Evolutionary conservation across 805 yeast genomes (phyloP).

Genomic region (Candida alai): DNA sequence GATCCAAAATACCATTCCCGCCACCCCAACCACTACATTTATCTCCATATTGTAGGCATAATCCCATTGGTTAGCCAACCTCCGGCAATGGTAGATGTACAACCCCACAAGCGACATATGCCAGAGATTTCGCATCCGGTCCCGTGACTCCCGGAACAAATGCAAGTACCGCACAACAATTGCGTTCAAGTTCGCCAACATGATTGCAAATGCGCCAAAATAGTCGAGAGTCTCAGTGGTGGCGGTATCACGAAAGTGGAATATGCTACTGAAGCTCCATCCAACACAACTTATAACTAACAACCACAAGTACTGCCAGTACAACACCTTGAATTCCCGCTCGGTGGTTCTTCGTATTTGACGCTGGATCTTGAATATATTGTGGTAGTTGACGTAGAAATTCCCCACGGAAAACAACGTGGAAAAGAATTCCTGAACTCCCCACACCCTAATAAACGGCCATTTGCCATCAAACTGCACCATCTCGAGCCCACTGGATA

Average conservation of each 20-base stretch:
- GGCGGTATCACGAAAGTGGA: conserved; percentile 36
- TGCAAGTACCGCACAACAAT: conserved; percentile 28
- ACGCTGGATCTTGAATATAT: conserved; percentile 21
- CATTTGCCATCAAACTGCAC: conserved; percentile 44
- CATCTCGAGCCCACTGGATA: conserved; percentile 16
- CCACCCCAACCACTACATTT: conserved; percentile 29
- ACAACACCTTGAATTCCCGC: conserved; percentile 19
- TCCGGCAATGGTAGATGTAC: conserved; percentile 25
- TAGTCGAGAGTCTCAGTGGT: conserved; percentile 40
- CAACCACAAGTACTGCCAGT: conserved; percentile 26
- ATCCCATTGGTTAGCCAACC: conserved; percentile 33
- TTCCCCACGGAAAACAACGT: conserved; percentile 34
- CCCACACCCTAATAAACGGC: conserved; percentile 37
- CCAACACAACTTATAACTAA: conserved; percentile 28
- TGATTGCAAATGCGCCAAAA: conserved; percentile 38
- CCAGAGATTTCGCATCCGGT: not conserved
- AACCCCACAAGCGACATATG: conserved; percentile 15
- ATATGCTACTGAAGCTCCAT: conserved; percentile 35
- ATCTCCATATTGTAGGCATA: conserved; percentile 33
- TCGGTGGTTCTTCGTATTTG: conserved; percentile 21
- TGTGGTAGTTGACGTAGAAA: conserved; percentile 30
- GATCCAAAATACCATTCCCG: conserved; percentile 30
- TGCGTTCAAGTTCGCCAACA: conserved; percentile 33
- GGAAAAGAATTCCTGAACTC: conserved; percentile 34
- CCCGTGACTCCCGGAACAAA: conserved; percentile 14